Evolutionary conservation across 176 grass and related monocot species (phyloP), one percentile per base, ranked within the genome.

Genomic region (Oryza rufipogon): DNA sequence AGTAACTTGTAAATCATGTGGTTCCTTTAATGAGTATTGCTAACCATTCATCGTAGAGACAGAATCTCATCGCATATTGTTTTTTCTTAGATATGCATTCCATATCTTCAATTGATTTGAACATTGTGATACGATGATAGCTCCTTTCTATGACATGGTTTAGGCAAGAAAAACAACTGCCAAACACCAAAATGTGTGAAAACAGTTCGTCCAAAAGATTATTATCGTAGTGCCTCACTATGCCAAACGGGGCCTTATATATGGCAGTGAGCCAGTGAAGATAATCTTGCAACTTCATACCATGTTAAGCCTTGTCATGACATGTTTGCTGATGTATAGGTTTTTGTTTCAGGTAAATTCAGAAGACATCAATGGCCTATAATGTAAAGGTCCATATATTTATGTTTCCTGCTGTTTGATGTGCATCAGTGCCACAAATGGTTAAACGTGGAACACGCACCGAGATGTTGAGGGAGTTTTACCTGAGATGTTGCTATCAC

Each of bases 261-360:
- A 85, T 23, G 11, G 6, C 32, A 70, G 32, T 25, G 12, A 81
- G 6, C 2, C 28, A 38, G 19, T 25, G 12, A 70, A 54, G 47
- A 69, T 70, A 67, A 13, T 52, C 26, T 36, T 80, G 45, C 11
- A 70, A 28, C 48, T 46, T n/a, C 22, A 49, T 49, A 47, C 7
- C 19, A 39, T 69, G 28, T 22, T 32, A 56, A 19, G 48, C 46
- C 16, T 32, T 34, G 6, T 33, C 11, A 15, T 46, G 51, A 36
- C 13, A 19, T 41, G 20, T 20, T 16, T 60, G 19, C 11, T 71
- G 49, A 70, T 46, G 15, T 56, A 36, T 71, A 60, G 10, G 32
- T 16, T 10, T 65, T 63, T 39, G 5, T 81, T 81, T 87, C 64
- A 81, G 85, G 48, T 60, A 47, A 75, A 75, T 4, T 22, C 4